Evolutionary conservation across 805 yeast genomes (phyloP).

Genomic region (Ogataea ganodermae): DNA sequence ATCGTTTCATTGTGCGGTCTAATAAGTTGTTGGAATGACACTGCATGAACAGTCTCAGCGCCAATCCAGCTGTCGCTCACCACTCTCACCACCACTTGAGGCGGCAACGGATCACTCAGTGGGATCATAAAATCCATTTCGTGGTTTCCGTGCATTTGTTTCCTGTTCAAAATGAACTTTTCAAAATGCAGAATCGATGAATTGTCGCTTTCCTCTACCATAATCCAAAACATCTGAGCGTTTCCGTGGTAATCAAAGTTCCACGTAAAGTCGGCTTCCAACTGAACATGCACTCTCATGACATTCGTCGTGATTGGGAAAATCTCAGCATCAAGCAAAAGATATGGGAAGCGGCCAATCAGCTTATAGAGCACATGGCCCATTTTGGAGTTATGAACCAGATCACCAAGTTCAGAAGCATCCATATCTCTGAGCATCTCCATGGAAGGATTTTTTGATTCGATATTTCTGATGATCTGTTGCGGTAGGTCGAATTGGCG

Average conservation of each 20-base stretch:
- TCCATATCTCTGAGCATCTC: slow-evolving; percentile 73
- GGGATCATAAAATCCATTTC: slow-evolving; percentile 94
- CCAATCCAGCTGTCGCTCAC: slow-evolving; percentile 91
- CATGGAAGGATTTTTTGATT: slow-evolving; percentile 65
- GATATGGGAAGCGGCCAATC: slow-evolving; percentile 71
- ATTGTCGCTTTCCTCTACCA: slow-evolving; percentile 83
- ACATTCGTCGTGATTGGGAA: slow-evolving; percentile 89
- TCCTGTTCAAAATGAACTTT: slow-evolving; percentile 66
- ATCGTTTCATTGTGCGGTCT: slow-evolving; percentile 86
- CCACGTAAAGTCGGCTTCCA: slow-evolving; percentile 85
- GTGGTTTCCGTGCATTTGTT: slow-evolving; percentile 55
- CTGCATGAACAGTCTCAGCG: slow-evolving; percentile 69
- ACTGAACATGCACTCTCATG: slow-evolving; percentile 70
- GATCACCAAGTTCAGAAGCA: slow-evolving; percentile 78
- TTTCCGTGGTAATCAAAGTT: slow-evolving; percentile 78
- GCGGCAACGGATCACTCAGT: slow-evolving; percentile 82
- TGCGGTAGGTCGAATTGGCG: slow-evolving; percentile 82
- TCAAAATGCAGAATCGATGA: slow-evolving; percentile 79
- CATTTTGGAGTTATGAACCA: slow-evolving; percentile 79
- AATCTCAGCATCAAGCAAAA: slow-evolving; percentile 76
- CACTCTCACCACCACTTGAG: slow-evolving; percentile 78
- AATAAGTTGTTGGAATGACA: slow-evolving; percentile 88
- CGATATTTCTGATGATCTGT: slow-evolving; percentile 60
- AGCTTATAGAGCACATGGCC: slow-evolving; percentile 63
- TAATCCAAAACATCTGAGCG: slow-evolving; percentile 87